Conservation (phyloP, 192 early-diverging fungal genomes). For the Lobosporangium transversale region DNA sequence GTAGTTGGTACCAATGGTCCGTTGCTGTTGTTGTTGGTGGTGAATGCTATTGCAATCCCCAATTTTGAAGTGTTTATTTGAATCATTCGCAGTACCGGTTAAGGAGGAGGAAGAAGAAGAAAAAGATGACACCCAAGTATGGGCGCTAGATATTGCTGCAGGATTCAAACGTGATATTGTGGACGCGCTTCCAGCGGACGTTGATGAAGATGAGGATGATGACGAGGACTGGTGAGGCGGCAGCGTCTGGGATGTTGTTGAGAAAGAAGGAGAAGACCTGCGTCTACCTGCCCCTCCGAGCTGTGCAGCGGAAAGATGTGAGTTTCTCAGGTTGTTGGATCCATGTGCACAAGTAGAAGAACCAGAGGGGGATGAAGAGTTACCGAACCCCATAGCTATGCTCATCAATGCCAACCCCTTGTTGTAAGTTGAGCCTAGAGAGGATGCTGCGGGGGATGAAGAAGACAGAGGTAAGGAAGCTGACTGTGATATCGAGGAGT, state of each 20-base stretch:
- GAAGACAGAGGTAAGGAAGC: no score
- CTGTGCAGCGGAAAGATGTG: conserved; percentile 25
- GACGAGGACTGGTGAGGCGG: not conserved
- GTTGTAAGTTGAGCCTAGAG: not conserved
- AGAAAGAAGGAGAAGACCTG: conserved; percentile 33
- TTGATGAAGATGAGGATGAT: not conserved
- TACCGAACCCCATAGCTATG: conserved; percentile 13
- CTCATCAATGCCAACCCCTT: conserved; percentile 16
- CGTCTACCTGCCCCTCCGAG: conserved; percentile 22
- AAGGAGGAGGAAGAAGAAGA: not conserved
- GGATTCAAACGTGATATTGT: conserved; percentile 6
- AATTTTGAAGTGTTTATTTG: conserved; percentile 6
- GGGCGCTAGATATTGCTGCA: conserved; percentile 4
- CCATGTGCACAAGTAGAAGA: not conserved
- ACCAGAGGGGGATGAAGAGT: not conserved
- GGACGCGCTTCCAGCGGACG: no score
- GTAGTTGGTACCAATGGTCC: not conserved
- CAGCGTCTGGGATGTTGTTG: conserved; percentile 5
- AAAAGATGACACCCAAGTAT: conserved; percentile 21
- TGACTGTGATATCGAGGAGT: no score
- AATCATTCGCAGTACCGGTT: not conserved
- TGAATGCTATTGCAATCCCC: not conserved
- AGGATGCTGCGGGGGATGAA: no score
- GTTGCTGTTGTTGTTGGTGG: not conserved
- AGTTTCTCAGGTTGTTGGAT: not conserved